Base-by-base conservation (phyloP, 108 stramenopile genomes). In the Nitzschia sp. region DNA sequence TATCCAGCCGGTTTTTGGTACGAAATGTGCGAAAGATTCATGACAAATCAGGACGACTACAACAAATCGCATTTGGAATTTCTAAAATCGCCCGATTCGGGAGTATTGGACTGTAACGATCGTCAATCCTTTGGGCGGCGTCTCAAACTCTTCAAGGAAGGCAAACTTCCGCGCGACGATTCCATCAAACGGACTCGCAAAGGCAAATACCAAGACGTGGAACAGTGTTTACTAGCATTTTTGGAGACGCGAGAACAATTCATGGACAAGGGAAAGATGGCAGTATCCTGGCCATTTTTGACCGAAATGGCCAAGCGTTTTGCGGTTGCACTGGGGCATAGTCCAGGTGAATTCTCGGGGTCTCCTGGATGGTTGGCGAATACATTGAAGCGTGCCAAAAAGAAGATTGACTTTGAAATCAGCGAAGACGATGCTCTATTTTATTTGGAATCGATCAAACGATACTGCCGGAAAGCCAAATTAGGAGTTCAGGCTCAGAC, bases 1-100 rank as follows among this genome's bases (percentile, higher is more conserved):
- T 57, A 31, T 57, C 56, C 56, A 8, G 27, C 30, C 3, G 31
- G 56, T 18, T 57, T 57, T 57, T 57, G 56, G 56, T 57, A 57
- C 27, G 30, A 57, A 25, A 57, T 57, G 56, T 57, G 56, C 31
- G 30, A 57, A 57, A 29, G n/a, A 8, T 57, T 57, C n/a, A 4
- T 30, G 3, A 29, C 4, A 4, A 30, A 57, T 57, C 27, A 4
- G 5, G 28, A 4, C 5, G 9, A 31, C 11, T 57, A 57, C 18
- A 4, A 57, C 5, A 4, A 57, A 13, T 28, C 23, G 4, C 56
- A 57, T 29, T 8, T 30, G 13, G 18, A 57, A 11, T 57, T 57
- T 30, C 56, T 57, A 57, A 11, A 21, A 32, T 30, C 24, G 8
- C 27, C 56, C 27, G 56, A 57, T 57, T 57, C 56, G 5, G 56